These are phyloP conservation scores for Solanum medicagineum DNA, from an alignment of 257 asterid genomes.

Conservation along the genomic window DNA sequence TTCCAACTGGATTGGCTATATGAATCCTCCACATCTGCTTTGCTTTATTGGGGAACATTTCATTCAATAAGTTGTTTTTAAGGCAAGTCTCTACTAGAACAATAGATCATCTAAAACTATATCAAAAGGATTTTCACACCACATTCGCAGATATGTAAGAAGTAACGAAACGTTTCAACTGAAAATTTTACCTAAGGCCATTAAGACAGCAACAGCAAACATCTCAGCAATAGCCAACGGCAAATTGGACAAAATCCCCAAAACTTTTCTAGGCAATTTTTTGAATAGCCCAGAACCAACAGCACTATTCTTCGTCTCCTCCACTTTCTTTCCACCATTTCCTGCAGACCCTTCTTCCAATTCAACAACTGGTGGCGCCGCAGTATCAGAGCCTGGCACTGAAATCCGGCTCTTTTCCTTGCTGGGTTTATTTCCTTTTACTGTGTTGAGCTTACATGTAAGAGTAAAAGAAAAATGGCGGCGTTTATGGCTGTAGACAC, in stretches of 20 bases:
- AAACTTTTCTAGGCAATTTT: conserved; percentile 36
- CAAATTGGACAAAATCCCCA: conserved; percentile 66
- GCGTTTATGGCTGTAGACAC: conserved; percentile 8
- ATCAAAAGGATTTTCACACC: neutral
- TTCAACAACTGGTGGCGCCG: conserved; percentile 49
- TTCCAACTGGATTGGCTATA: neutral
- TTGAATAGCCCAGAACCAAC: conserved; percentile 19
- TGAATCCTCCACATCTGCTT: neutral
- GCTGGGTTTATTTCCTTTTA: conserved; percentile 15
- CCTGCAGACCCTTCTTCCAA: conserved; percentile 10
- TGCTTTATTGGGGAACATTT: neutral
- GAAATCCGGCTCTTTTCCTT: conserved; percentile 23
- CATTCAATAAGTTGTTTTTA: neutral
- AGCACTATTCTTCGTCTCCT: conserved; percentile 14
- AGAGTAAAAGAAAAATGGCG: conserved; percentile 17
- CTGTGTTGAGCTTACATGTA: conserved; percentile 37
- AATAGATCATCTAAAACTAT: neutral
- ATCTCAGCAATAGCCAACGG: conserved; percentile 81
- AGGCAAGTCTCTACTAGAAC: neutral
- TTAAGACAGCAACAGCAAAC: conserved; percentile 65
- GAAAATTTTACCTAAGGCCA: conserved; percentile 67
- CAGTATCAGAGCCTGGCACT: conserved; percentile 56
- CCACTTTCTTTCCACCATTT: conserved; percentile 1
- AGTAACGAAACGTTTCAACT: neutral
- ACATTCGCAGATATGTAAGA: neutral